These are phyloP conservation scores for Malus domestica DNA, from an alignment of 306 rosid species.

Conservation along the genomic window ASM211411v1 NC_041801.1:13545501-13546000, in stretches of 20 bases:
- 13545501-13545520: background rate
- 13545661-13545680: slow-evolving; percentile 78
- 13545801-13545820: background rate
- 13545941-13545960: slow-evolving; percentile 63
- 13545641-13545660: slow-evolving; percentile 79
- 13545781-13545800: background rate
- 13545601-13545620: slow-evolving; percentile 64
- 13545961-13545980: slow-evolving; percentile 21
- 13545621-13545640: slow-evolving; percentile 41
- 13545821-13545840: slow-evolving; percentile 44
- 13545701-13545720: slow-evolving; percentile 2
- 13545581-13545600: slow-evolving; percentile 66
- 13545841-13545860: slow-evolving; percentile 51
- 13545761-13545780: background rate
- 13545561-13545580: slow-evolving; percentile 77
- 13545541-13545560: slow-evolving; percentile 50
- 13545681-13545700: slow-evolving; percentile 27
- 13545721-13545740: background rate
- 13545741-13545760: background rate
- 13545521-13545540: background rate
- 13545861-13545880: slow-evolving; percentile 69
- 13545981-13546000: background rate
- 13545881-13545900: slow-evolving; percentile 72
- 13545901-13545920: slow-evolving; percentile 69
- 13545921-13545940: slow-evolving; percentile 77